Evolutionary conservation across 306 rosid species (phyloP).

Genomic region (Prunus salicina): DNA sequence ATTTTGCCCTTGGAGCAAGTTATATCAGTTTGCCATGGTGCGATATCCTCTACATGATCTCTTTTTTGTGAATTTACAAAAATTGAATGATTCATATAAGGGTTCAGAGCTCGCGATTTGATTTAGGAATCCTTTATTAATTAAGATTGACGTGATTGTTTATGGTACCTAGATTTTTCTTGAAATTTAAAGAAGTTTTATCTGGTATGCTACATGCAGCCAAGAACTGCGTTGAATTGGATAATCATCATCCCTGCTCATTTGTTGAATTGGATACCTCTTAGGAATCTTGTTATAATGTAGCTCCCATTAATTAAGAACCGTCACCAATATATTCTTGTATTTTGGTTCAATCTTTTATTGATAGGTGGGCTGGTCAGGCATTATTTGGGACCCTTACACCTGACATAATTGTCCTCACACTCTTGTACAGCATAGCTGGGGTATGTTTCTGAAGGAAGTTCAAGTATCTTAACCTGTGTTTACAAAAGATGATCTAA

Average conservation of each 20-base stretch:
- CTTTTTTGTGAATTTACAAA: neutral
- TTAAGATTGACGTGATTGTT: neutral
- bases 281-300: neutral
- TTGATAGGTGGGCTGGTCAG: constrained; percentile 98
- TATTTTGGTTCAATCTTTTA: constrained; percentile 18
- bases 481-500: constrained; percentile 5
- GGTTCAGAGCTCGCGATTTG: neutral
- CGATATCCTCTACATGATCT: constrained; percentile 28
- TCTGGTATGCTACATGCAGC: neutral
- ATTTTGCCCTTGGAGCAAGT: constrained; percentile 98
- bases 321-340: neutral
- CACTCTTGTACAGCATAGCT: constrained; percentile 89
- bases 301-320: neutral
- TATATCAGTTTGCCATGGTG: constrained; percentile 98
- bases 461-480: constrained; percentile 12
- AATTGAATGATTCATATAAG: neutral
- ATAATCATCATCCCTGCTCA: neutral
- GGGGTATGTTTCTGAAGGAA: constrained; percentile 64
- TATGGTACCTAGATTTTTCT: neutral
- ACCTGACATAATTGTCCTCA: constrained; percentile 80
- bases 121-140: neutral
- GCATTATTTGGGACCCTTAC: constrained; percentile 98
- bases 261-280: neutral
- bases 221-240: neutral
- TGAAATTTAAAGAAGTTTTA: neutral